Conservation (phyloP, 2,329 filamentous ascomycete genomes). For the Massarina eburnea region DNA sequence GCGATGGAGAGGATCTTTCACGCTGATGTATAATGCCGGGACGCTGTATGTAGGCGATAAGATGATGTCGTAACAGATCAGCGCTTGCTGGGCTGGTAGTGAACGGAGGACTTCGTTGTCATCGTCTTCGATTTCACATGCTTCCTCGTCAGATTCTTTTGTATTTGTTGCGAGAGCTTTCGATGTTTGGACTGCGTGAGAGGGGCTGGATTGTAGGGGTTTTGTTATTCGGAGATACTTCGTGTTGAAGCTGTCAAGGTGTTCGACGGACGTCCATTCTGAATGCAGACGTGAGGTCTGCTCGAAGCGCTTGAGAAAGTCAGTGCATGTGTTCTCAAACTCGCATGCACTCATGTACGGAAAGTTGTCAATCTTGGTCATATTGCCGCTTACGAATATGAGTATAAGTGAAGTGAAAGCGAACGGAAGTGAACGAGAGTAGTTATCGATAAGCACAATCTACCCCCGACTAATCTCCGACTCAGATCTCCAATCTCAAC, state of each 20-base stretch:
- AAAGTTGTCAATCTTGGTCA: slow-evolving; percentile 13
- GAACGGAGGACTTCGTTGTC: slow-evolving; percentile 20
- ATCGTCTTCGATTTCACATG: slow-evolving; percentile 24
- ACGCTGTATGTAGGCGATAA: slow-evolving; percentile 49
- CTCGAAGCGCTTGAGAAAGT: slow-evolving; percentile 18
- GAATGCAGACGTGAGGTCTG: slow-evolving; percentile 14
- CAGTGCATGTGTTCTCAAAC: slow-evolving; percentile 30
- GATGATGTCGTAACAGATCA: slow-evolving; percentile 45
- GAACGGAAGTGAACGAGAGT: too few relatives aligned
- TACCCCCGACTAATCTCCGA: neutral
- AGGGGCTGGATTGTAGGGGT: slow-evolving; percentile 7
- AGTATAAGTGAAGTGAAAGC: too few relatives aligned
- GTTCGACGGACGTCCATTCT: slow-evolving; percentile 28
- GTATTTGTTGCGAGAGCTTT: neutral
- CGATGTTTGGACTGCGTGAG: neutral
- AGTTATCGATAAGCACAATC: too few relatives aligned
- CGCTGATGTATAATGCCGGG: slow-evolving; percentile 47
- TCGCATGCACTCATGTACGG: slow-evolving; percentile 31
- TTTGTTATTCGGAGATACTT: slow-evolving; percentile 26
- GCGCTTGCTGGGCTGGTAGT: neutral
- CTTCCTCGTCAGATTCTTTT: slow-evolving; percentile 5
- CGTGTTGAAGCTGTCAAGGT: slow-evolving; percentile 11
- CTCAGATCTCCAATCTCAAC: neutral
- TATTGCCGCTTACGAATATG: too few relatives aligned
- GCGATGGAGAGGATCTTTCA: slow-evolving; percentile 29